Evolutionary conservation across 2,329 filamentous ascomycete genomes (phyloP), one percentile per base, ranked within the genome.

Genomic region (Penicillium glabrum): DNA sequence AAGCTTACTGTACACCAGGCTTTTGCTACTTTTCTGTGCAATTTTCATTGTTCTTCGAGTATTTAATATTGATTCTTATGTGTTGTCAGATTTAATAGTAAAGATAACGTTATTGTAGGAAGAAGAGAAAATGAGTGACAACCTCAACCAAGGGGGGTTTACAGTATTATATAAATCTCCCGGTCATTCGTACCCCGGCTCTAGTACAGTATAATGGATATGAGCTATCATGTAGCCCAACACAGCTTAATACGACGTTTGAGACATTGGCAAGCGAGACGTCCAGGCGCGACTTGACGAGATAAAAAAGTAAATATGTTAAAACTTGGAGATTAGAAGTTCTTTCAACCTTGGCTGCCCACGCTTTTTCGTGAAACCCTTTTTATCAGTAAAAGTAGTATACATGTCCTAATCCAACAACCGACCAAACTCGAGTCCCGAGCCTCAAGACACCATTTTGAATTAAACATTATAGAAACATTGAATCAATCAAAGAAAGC

Each of bases 401-500:
- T 46, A 46, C 44, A 46, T 10, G 14, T 26, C 9, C 13, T 19
- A 46, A 46, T 46, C 21, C 6, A 27, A 19, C n/a, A n/a, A 11
- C 21, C 8, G 9, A 21, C 13, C 31, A 27, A 48, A 14, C 3
- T 5, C 46, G n/a, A 29, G 24, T 11, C 21, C 23, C 23, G 5
- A 19, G 19, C 9, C 11, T n/a, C 27, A 24, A 19, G 14, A n/a
- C 13, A 27, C 23, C 6, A 11, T 19, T 33, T n/a, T 26, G 1
- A 8, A 48, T 27, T 14, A 24, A 33, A n/a, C 10, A 16, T 35
- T 26, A 44, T 44, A 45, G 9, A 31, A 33, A 45, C 14, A 24
- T 23, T 21, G n/a, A 14, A 13, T 23, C 39, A 41, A 14, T 21
- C 39, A 14, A 74, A 61, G 10, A 59, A 59, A 27, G 54, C 46